Evolutionary conservation across 1,139 yeast species (phyloP).

Genomic region (Debaryomyces fabryi): DNA sequence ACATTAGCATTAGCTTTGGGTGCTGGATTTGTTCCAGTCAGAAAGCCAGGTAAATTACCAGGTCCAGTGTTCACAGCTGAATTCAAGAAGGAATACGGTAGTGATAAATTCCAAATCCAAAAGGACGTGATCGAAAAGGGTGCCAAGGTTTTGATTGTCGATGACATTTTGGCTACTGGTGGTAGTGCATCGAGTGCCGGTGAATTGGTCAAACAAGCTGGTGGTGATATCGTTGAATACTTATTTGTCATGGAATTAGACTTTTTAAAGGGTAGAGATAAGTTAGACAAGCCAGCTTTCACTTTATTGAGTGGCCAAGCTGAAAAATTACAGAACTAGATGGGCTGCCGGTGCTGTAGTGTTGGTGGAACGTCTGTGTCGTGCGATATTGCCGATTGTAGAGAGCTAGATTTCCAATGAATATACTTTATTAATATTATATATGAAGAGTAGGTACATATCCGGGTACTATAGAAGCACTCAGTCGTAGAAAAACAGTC

Average conservation of each 20-base stretch:
- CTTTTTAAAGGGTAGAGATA: slow-evolving; percentile 91
- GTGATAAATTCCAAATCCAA: slow-evolving; percentile 88
- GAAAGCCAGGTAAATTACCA: slow-evolving; percentile 94
- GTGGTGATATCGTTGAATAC: slow-evolving; percentile 77
- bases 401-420: slow-evolving; percentile 1
- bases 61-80: slow-evolving; percentile 76
- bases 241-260: slow-evolving; percentile 91
- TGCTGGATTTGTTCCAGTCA: slow-evolving; percentile 91
- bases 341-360: neutral
- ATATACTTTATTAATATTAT: slow-evolving; percentile 3
- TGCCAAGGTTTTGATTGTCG: slow-evolving; percentile 81
- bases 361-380: neutral
- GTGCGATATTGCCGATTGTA: neutral
- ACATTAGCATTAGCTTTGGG: slow-evolving; percentile 85
- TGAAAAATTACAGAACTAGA: slow-evolving; percentile 36
- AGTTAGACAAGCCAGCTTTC: slow-evolving; percentile 80
- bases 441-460: neutral
- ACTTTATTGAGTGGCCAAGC: slow-evolving; percentile 86
- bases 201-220: slow-evolving; percentile 64
- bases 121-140: slow-evolving; percentile 78
- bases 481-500: neutral
- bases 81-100: slow-evolving; percentile 90
- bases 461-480: neutral
- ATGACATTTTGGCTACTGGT: slow-evolving; percentile 97
- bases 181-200: slow-evolving; percentile 97